Evolutionary conservation across 148 eudicot genomes (phyloP).

Genomic region (Rhododendron molle): DNA sequence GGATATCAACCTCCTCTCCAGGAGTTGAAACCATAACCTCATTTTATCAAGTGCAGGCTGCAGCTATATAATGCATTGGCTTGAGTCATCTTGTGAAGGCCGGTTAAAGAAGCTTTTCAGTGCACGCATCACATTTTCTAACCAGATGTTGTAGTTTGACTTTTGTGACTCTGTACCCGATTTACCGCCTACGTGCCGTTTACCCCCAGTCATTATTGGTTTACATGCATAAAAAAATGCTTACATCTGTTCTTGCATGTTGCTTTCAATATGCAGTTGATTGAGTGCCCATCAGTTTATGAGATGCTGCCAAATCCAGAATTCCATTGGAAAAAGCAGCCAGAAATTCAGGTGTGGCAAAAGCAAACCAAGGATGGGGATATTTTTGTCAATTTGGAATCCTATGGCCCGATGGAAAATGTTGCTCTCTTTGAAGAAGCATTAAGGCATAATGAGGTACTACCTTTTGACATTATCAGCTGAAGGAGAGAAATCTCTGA

Average conservation of each 20-base stretch:
- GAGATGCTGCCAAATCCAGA: conserved; percentile 88
- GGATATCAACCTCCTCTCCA: neutral
- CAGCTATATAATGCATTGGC: neutral
- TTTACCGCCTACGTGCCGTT: too few species aligned
- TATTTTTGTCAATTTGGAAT: conserved; percentile 45
- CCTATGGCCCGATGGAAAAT: conserved; percentile 58
- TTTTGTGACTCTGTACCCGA: neutral
- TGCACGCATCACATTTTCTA: neutral
- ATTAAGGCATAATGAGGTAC: conserved; percentile 80
- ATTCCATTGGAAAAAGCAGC: conserved; percentile 72
- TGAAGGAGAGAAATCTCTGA: neutral
- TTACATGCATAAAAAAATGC: neutral
- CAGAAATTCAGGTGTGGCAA: conserved; percentile 73
- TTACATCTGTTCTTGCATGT: neutral
- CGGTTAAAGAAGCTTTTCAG: neutral
- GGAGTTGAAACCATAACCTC: neutral
- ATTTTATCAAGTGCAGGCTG: neutral
- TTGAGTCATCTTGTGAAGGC: neutral
- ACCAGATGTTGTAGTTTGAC: neutral
- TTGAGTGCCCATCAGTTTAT: conserved; percentile 92
- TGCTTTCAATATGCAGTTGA: conserved; percentile 39
- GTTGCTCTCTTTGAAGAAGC: conserved; percentile 66
- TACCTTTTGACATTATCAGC: conserved; percentile 1
- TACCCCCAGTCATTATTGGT: neutral
- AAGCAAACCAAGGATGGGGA: conserved; percentile 43